phyloP scores from a whole-genome alignment of 1,139 yeast species.

The Petasospora fabianii region DNA sequence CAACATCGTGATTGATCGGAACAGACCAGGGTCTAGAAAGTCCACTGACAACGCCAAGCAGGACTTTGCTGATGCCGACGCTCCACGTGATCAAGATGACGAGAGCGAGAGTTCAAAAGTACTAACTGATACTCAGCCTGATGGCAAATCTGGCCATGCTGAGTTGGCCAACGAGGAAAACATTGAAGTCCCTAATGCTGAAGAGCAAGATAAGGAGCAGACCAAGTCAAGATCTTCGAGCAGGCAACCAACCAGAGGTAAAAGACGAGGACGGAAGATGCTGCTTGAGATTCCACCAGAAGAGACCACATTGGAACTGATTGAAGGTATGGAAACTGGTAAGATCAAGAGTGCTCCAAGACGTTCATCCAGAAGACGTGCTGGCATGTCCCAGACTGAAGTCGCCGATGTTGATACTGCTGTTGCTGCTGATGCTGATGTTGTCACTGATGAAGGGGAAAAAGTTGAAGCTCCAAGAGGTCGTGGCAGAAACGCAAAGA shows the following conservation, averaged over 20 bases:
- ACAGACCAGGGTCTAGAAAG: too few relatives aligned
- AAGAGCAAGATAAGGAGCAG: too few relatives aligned
- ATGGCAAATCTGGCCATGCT: too few relatives aligned
- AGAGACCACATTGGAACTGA: neutral
- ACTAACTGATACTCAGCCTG: too few relatives aligned
- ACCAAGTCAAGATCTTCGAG: too few relatives aligned
- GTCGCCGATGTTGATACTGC: too few relatives aligned
- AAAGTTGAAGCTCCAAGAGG: neutral
- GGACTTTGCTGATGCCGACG: neutral
- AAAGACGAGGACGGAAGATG: neutral
- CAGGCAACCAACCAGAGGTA: too few relatives aligned
- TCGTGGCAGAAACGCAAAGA: conserved; percentile 2
- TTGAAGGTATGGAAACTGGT: neutral
- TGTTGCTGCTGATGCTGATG: neutral
- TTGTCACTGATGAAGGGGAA: neutral
- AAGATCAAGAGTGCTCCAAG: neutral
- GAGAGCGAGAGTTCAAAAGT: too few relatives aligned
- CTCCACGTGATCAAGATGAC: neutral
- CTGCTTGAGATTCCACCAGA: neutral
- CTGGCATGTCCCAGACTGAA: neutral
- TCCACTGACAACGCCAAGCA: neutral
- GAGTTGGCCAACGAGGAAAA: too few relatives aligned
- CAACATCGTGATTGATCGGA: conserved; percentile 3
- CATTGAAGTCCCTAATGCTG: too few relatives aligned
- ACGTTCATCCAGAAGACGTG: conserved; percentile 1